These are phyloP conservation scores for Saccharomyces eubayanus DNA, from an alignment of 805 yeast genomes.

Conservation along the genomic window DNA sequence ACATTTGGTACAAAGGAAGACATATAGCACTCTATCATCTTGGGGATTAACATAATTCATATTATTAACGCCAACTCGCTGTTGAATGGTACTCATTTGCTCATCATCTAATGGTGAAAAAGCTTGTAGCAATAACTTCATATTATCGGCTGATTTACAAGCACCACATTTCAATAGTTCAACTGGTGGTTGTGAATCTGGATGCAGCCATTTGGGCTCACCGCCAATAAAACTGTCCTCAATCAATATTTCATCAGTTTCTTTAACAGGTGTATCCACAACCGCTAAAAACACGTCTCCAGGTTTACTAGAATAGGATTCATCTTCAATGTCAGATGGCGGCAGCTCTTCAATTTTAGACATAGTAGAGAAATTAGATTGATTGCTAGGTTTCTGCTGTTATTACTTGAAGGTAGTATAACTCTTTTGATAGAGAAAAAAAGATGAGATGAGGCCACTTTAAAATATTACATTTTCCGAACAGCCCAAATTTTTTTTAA, in stretches of 20 bases:
- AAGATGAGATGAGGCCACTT: constrained; percentile 5
- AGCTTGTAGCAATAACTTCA: constrained; percentile 71
- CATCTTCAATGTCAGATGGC: constrained; percentile 22
- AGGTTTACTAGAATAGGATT: constrained; percentile 9
- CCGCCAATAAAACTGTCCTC: constrained; percentile 84
- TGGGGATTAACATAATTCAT: constrained; percentile 35
- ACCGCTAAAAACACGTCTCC: constrained; percentile 50
- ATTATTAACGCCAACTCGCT: constrained; percentile 5
- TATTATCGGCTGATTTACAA: constrained; percentile 42
- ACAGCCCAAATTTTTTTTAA: background rate
- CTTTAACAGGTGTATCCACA: constrained; percentile 51
- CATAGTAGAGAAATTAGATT: constrained; percentile 1
- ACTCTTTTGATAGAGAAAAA: background rate
- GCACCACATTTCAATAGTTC: constrained; percentile 52
- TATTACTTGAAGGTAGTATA: background rate
- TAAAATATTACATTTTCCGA: background rate
- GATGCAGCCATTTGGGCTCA: constrained; percentile 60
- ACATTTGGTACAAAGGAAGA: constrained; percentile 73
- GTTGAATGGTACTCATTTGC: constrained; percentile 18
- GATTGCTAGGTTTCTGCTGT: background rate
- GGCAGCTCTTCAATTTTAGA: constrained; percentile 9
- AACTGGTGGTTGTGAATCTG: constrained; percentile 47
- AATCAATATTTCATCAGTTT: constrained; percentile 36
- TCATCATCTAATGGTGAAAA: constrained; percentile 60
- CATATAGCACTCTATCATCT: constrained; percentile 75